Conservation (phyloP, 257 asterid genomes). For the Verbena officinalis region DNA sequence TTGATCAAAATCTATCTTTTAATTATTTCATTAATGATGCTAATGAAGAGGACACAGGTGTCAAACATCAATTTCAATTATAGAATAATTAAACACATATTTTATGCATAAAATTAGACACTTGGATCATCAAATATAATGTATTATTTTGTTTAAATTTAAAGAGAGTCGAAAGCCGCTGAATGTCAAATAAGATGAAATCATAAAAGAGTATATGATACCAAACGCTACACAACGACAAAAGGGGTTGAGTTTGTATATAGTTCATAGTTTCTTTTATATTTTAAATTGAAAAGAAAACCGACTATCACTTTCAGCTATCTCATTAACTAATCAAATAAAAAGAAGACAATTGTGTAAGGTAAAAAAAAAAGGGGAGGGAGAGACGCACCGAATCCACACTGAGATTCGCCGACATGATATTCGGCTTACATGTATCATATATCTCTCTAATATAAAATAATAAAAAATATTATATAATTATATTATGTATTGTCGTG, state of each 20-base stretch:
- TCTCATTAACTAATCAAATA: background rate
- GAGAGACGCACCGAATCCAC: background rate
- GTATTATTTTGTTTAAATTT: too few relatives aligned
- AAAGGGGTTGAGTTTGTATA: background rate
- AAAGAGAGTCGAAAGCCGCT: too few relatives aligned
- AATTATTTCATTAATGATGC: too few relatives aligned
- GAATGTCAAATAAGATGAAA: background rate
- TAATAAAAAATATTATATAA: too few relatives aligned
- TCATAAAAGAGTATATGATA: background rate
- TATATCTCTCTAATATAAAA: too few relatives aligned
- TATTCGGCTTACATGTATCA: too few relatives aligned
- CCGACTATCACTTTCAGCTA: slow-evolving; percentile 3
- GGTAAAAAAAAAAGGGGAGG: background rate
- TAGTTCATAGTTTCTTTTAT: background rate
- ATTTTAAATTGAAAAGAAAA: background rate
- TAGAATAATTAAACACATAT: background rate
- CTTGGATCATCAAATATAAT: too few relatives aligned
- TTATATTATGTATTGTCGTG: too few relatives aligned
- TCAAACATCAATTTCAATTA: background rate
- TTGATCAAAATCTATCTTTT: too few relatives aligned
- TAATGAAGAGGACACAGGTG: background rate
- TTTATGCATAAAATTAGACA: background rate
- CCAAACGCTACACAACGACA: background rate
- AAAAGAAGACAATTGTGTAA: background rate
- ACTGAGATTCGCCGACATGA: background rate